Percentiles rank a stretch among this genome's conserved stretches.
Conservation (phyloP, 2,329 filamentous ascomycete genomes). For the Biscogniauxia marginata region DNA sequence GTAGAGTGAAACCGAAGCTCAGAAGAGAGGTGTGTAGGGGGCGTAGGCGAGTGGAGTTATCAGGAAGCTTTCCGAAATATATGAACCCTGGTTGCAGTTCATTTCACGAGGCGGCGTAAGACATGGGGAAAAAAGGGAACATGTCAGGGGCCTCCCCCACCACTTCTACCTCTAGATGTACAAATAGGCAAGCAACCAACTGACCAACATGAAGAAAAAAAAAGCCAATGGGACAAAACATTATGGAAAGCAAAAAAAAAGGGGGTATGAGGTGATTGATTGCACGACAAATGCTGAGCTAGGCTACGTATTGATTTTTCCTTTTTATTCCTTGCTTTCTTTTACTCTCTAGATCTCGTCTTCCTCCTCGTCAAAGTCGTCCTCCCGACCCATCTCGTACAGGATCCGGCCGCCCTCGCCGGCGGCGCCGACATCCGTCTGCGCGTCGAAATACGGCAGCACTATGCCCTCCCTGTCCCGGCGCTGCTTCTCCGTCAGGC, state of each 20-base stretch:
- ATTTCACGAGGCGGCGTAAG: neutral
- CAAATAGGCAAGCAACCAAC: conserved; percentile 19
- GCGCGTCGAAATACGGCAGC: conserved; percentile 94
- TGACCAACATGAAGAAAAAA: conserved; percentile 4
- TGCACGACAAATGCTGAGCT: neutral
- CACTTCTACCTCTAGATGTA: conserved; percentile 21
- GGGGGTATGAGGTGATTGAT: neutral
- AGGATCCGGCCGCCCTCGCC: conserved; percentile 90
- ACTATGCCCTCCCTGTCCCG: conserved; percentile 85
- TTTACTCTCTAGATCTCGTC: conserved; percentile 31
- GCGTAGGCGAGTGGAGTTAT: conserved; percentile 16
- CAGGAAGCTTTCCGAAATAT: no score
- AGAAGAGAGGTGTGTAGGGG: conserved; percentile 37
- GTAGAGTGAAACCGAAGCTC: conserved; percentile 9
- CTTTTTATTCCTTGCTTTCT: neutral
- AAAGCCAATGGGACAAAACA: neutral
- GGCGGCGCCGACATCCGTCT: conserved; percentile 71
- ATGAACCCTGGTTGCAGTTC: neutral
- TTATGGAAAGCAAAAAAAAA: neutral
- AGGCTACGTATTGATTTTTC: neutral
- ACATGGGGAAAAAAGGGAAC: conserved; percentile 1
- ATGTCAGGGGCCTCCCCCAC: no score
- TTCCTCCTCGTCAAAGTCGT: conserved; percentile 92
- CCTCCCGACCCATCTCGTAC: conserved; percentile 95
- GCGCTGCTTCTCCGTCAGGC: conserved; percentile 87